A percentile compares a stretch with the other conserved stretches of the same genome.
These are phyloP conservation scores for Sequoia sempervirens DNA, from an alignment of 75 land plant genomes.

Conservation along the genomic window DNA sequence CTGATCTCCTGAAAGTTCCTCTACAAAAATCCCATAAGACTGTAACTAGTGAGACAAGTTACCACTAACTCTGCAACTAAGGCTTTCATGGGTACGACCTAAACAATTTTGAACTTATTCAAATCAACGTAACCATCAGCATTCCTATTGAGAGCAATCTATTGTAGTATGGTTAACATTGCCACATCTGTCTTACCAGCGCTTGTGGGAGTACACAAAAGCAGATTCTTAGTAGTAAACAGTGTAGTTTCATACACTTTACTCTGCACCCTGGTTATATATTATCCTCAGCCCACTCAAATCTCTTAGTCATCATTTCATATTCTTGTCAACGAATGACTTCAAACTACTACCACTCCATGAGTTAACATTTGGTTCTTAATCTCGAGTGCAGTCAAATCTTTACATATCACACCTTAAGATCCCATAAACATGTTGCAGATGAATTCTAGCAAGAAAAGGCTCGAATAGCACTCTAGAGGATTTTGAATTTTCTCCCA, in stretches of 20 bases:
- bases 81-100: slow-evolving; percentile 98
- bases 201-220: slow-evolving; percentile 93
- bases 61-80: slow-evolving; percentile 93
- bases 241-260: slow-evolving; percentile 87
- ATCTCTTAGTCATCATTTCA: too few relatives aligned
- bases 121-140: slow-evolving; percentile 64
- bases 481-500: too few relatives aligned
- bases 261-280: slow-evolving; percentile 80
- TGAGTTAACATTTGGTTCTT: too few relatives aligned
- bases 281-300: too few relatives aligned
- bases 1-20: slow-evolving; percentile 94
- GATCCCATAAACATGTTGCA: too few relatives aligned
- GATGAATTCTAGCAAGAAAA: too few relatives aligned
- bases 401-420: too few relatives aligned
- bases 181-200: slow-evolving; percentile 98
- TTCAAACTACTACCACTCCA: too few relatives aligned
- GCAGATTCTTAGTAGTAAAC: slow-evolving; percentile 63
- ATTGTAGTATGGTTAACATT: slow-evolving; percentile 82
- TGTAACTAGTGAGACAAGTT: slow-evolving; percentile 73
- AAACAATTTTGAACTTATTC: slow-evolving; percentile 78
- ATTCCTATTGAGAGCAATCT: slow-evolving; percentile 61
- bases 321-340: too few relatives aligned
- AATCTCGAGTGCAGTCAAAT: too few relatives aligned
- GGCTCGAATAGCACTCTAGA: too few relatives aligned
- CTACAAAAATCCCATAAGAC: slow-evolving; percentile 66